Evolutionary conservation across 805 yeast species (phyloP).

Genomic region (Candida adriatica): DNA sequence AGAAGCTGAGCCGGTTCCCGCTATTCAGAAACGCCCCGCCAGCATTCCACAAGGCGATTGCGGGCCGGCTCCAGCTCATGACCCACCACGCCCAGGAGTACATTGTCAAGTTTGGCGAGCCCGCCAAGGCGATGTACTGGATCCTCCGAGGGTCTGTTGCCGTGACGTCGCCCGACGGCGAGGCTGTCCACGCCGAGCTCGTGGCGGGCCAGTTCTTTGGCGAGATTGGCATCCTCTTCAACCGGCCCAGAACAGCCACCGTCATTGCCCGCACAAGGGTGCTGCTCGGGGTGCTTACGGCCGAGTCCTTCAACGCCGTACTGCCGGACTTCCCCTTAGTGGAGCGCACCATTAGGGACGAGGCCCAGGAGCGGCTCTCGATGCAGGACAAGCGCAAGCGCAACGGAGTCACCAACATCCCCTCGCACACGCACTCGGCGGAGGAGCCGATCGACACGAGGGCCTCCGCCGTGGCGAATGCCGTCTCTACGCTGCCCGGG

Average conservation of each 20-base stretch:
- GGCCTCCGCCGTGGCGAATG: conserved; percentile 25
- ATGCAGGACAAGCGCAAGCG: conserved; percentile 58
- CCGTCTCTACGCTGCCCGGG: conserved; percentile 31
- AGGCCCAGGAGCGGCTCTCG: conserved; percentile 70
- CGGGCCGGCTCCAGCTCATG: conserved; percentile 48
- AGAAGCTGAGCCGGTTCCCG: conserved; percentile 50
- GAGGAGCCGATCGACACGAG: conserved; percentile 7
- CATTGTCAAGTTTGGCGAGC: conserved; percentile 65
- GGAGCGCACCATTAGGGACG: conserved; percentile 66
- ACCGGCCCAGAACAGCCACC: conserved; percentile 73
- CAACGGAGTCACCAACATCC: conserved; percentile 30
- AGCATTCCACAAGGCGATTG: conserved; percentile 53
- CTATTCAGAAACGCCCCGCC: conserved; percentile 62
- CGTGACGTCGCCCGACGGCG: conserved; percentile 76
- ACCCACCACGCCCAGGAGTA: conserved; percentile 64
- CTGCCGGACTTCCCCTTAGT: conserved; percentile 57
- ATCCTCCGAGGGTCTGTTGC: conserved; percentile 67
- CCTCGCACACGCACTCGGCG: conserved; percentile 15
- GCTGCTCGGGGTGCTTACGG: conserved; percentile 59
- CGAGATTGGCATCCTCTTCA: conserved; percentile 70
- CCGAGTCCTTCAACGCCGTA: conserved; percentile 52
- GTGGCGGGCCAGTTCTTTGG: conserved; percentile 70
- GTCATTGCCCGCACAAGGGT: conserved; percentile 66
- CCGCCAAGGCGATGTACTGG: conserved; percentile 75
- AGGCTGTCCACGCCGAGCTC: conserved; percentile 63